These are phyloP conservation scores for Coemansia sp. DNA, from an alignment of 192 early-diverging fungal species.

Conservation along the genomic window DNA sequence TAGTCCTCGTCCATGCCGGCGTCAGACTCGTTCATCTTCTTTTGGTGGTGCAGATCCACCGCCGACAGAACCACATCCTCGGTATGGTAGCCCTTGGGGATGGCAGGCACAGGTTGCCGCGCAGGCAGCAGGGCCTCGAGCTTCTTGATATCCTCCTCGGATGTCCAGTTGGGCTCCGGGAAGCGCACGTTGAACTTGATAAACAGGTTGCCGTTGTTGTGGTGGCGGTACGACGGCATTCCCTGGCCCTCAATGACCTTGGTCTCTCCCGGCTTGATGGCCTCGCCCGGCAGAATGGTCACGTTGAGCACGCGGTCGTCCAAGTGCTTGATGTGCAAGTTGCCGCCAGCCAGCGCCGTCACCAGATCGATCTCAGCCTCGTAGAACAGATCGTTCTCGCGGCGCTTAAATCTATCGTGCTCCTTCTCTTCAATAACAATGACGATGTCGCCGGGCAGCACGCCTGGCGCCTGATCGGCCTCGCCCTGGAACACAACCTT, in stretches of 20 bases:
- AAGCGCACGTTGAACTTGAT: slow-evolving; percentile 92
- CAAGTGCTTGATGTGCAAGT: slow-evolving; percentile 87
- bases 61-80: slow-evolving; percentile 85
- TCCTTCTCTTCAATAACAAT: slow-evolving; percentile 96
- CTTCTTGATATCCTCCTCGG: slow-evolving; percentile 64
- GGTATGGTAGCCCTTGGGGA: slow-evolving; percentile 58
- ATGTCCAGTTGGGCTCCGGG: slow-evolving; percentile 82
- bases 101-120: slow-evolving; percentile 56
- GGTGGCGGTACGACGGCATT: slow-evolving; percentile 90
- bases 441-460: slow-evolving; percentile 96
- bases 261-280: slow-evolving; percentile 86
- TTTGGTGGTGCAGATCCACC: slow-evolving; percentile 72
- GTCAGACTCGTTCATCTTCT: slow-evolving; percentile 53
- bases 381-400: slow-evolving; percentile 87
- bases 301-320: slow-evolving; percentile 90
- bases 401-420: slow-evolving; percentile 91
- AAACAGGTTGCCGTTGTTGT: slow-evolving; percentile 89
- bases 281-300: slow-evolving; percentile 89
- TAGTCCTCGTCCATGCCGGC: slow-evolving; percentile 60
- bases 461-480: slow-evolving; percentile 92
- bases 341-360: slow-evolving; percentile 94
- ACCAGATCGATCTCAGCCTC: slow-evolving; percentile 92
- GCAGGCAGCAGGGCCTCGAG: slow-evolving; percentile 84
- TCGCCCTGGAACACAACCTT: slow-evolving; percentile 94
- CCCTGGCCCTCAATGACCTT: slow-evolving; percentile 90